phyloP scores from a whole-genome alignment of 306 rosid species.

The Dicorynia guianensis region DNA sequence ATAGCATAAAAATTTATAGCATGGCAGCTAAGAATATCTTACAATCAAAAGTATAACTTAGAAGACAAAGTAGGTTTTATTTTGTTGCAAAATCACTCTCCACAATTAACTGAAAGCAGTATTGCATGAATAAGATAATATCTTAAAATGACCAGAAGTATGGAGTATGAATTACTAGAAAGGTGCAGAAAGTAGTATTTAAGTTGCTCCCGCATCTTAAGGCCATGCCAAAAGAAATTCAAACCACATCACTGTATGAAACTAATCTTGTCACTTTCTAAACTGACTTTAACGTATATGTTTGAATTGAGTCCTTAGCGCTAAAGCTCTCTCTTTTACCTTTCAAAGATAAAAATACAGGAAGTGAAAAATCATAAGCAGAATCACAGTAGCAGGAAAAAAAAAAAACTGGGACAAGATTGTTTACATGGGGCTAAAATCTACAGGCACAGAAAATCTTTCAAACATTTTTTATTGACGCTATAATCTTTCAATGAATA shows the following conservation, averaged over 20 bases:
- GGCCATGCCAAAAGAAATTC: slow-evolving; percentile 30
- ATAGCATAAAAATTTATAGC: slow-evolving; percentile 17
- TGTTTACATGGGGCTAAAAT: slow-evolving; percentile 14
- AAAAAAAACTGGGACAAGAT: slow-evolving; percentile 5
- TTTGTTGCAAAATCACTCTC: slow-evolving; percentile 20
- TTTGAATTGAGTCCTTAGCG: slow-evolving; percentile 11
- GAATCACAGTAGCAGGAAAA: slow-evolving; percentile 25
- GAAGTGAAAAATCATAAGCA: slow-evolving; percentile 17
- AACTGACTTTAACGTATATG: slow-evolving; percentile 15
- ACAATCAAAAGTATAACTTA: slow-evolving; percentile 18
- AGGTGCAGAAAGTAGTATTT: slow-evolving; percentile 18
- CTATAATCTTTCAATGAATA: slow-evolving; percentile 16
- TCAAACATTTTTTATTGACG: neutral
- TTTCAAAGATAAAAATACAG: slow-evolving; percentile 25
- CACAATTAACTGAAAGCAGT: slow-evolving; percentile 12
- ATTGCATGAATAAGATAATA: slow-evolving; percentile 2
- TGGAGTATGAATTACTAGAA: slow-evolving; percentile 24
- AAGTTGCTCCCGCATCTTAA: slow-evolving; percentile 13
- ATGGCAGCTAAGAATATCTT: slow-evolving; percentile 10
- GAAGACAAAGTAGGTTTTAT: slow-evolving; percentile 13
- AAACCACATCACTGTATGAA: slow-evolving; percentile 17
- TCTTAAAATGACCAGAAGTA: slow-evolving; percentile 16
- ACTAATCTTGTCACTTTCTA: slow-evolving; percentile 20
- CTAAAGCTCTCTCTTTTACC: slow-evolving; percentile 22
- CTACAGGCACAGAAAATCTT: neutral